Conservation (phyloP, 148 eudicot species). For the Simmondsia chinensis region DNA sequence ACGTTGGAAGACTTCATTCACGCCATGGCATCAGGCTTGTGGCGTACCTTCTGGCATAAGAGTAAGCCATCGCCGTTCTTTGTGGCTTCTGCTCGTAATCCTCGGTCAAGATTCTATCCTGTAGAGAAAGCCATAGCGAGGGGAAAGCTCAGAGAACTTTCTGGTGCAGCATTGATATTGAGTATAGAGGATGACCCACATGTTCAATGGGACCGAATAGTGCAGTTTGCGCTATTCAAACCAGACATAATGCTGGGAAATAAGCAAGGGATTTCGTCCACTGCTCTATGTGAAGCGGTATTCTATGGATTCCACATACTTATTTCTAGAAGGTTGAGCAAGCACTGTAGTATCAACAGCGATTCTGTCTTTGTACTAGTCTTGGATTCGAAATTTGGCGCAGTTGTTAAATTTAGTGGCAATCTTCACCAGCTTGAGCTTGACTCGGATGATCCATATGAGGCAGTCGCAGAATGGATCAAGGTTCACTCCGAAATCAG, state of each 20-base stretch:
- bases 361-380: slow-evolving; percentile 49
- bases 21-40: slow-evolving; percentile 51
- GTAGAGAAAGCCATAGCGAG: slow-evolving; percentile 69
- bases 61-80: slow-evolving; percentile 39
- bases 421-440: slow-evolving; percentile 53
- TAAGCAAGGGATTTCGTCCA: slow-evolving; percentile 42
- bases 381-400: slow-evolving; percentile 65
- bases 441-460: slow-evolving; percentile 36
- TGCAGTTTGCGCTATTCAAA: slow-evolving; percentile 50
- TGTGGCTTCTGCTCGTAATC: slow-evolving; percentile 56
- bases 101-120: slow-evolving; percentile 67
- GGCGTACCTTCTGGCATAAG: slow-evolving; percentile 75
- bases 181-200: slow-evolving; percentile 25
- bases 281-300: slow-evolving; percentile 62
- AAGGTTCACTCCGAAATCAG: slow-evolving; percentile 46
- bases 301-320: slow-evolving; percentile 62
- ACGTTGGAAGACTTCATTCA: slow-evolving; percentile 71
- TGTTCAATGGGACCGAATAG: slow-evolving; percentile 61
- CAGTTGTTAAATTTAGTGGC: slow-evolving; percentile 58
- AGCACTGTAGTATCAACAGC: slow-evolving; percentile 15
- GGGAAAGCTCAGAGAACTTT: slow-evolving; percentile 47
- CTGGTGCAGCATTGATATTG: slow-evolving; percentile 60
- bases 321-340: slow-evolving; percentile 54
- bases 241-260: slow-evolving; percentile 48
- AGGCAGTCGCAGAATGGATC: slow-evolving; percentile 57